Evolutionary conservation across 1,284 basidiomycete species (phyloP), one percentile per base, ranked within the genome.

Genomic region (Ustilago loliicola): DNA sequence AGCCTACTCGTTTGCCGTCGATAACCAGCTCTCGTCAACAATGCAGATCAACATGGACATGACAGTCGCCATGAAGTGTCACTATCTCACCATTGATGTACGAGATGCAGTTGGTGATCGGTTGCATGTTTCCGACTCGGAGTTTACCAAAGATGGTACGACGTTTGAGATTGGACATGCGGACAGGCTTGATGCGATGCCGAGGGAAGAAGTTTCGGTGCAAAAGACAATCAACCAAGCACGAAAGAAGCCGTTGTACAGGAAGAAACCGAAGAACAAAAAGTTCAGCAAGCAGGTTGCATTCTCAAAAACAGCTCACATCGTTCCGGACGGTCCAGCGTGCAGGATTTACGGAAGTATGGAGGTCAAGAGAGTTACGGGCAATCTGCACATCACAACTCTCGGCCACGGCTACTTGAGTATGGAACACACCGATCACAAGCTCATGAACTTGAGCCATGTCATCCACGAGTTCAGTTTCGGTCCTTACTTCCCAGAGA

Each of bases 391-490:
- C 71, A 85, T 88, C 36, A 98, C 96, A 4, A 95, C 94, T 0
- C 89, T 96, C 1, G 96, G 96, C 0, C 96, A 98, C 86, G 96
- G 96, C 17, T 99, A 98, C 85, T 89, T 92, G 60, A 94, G 93
- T 82, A 89, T 90, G 73, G 90, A 94, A 72, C 95, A 98, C 85
- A 94, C 95, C 2, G 93, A 94, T 75, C 95, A 98, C 83, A 38
- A 61, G 38, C 63, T 72, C 8, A 97, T 99, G 94, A 98, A 99
- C 85, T 89, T 98, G 36, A 94, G 94, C 1, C 96, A 99, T 87
- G 92, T 98, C 66, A 94, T 98, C 79, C 93, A 93, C 73, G 96
- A 98, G 87, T 96, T 98, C 86, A 97, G 95, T 1, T 98, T 98
- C 82, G 96, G 96, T 0, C 93, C 95, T 0, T 93, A 94, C 88